Evolutionary conservation across 148 eudicot species (phyloP), one percentile per base, ranked within the genome.

Genomic region (Selenicereus undatus): DNA sequence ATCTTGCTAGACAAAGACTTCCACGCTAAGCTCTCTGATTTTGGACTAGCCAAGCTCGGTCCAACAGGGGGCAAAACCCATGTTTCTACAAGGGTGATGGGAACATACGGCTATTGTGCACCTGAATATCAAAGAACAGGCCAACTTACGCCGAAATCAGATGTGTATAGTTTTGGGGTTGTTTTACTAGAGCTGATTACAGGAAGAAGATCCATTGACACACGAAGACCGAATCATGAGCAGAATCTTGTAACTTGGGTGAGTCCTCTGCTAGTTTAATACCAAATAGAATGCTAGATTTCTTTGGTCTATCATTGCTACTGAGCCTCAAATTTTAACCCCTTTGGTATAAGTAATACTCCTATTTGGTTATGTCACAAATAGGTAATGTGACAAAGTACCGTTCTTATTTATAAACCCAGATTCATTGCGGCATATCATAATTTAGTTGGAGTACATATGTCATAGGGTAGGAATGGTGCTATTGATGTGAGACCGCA

Each of bases 71-170:
- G 86, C 24, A 83, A 83, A 26, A 39, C 84, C 0, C 85, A 86
- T 81, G 90, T 81, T 68, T 86, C 90, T 22, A 84, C 92, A 1
- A 83, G 89, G 73, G 88, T 88, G 42, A 89, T 89, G 90, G 92
- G 90, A 78, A 86, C 90, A 50, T 86, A 89, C 77, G 92, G 92
- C n/a, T 89, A 89, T 83, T 89, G 90, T 79, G 90, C 92, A 45
- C 92, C 92, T 2, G 92, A 89, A 78, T 89, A 86, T 83, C 90
- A 88, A 71, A 81, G 80, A 84, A 87, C 91, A 4, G 90, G 89
- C 45, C 86, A 82, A 68, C 70, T 89, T 27, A 87, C 90, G 11
- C 42, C 84, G 8, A 89, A 87, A 39, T 89, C 91, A 0, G 91
- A 89, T 86, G 88, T 89, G 1, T 89, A 89, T 75, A 87, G 91